Percentiles rank a stretch among this genome's conserved stretches.
Conservation (phyloP, 495 filamentous ascomycete genomes). For the Hyaloscypha hepaticicola region DNA sequence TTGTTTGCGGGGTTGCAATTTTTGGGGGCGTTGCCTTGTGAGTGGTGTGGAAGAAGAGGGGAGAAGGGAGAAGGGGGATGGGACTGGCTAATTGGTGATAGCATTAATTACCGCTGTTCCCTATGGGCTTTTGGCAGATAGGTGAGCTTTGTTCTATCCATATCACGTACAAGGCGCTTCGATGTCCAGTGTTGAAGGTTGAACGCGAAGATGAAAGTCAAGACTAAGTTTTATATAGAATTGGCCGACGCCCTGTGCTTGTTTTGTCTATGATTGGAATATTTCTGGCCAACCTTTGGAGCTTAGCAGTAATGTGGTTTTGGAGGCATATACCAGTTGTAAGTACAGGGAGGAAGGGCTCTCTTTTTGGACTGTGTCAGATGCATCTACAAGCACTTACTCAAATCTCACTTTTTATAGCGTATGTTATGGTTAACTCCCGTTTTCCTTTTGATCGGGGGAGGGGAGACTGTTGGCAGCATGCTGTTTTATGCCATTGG, state of each 20-base stretch:
- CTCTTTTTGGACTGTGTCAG: too few species aligned
- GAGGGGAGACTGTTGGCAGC: slow-evolving; percentile 50
- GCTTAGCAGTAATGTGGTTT: slow-evolving; percentile 16
- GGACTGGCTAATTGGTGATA: slow-evolving; percentile 25
- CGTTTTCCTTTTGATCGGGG: slow-evolving; percentile 51
- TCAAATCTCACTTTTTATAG: background rate
- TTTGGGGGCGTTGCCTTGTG: slow-evolving; percentile 23
- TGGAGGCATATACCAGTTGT: slow-evolving; percentile 40
- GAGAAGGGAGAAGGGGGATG: slow-evolving; percentile 8
- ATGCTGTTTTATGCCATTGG: slow-evolving; percentile 57
- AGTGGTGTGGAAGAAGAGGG: slow-evolving; percentile 12
- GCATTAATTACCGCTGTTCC: slow-evolving; percentile 39
- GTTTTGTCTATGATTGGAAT: slow-evolving; percentile 20
- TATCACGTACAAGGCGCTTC: background rate
- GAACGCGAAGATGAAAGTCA: too few species aligned
- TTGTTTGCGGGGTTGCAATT: slow-evolving; percentile 33
- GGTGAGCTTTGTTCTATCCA: slow-evolving; percentile 29
- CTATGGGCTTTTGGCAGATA: slow-evolving; percentile 40
- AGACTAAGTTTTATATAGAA: slow-evolving; percentile 11
- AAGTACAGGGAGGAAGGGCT: background rate
- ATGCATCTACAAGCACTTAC: background rate
- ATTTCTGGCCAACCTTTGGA: slow-evolving; percentile 12
- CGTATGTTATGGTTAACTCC: slow-evolving; percentile 54
- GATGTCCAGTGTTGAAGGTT: background rate
- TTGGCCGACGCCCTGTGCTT: slow-evolving; percentile 20